These are phyloP conservation scores for Diatrype stigma DNA, from an alignment of 2,329 filamentous ascomycete genomes.

Conservation along the genomic window DNA sequence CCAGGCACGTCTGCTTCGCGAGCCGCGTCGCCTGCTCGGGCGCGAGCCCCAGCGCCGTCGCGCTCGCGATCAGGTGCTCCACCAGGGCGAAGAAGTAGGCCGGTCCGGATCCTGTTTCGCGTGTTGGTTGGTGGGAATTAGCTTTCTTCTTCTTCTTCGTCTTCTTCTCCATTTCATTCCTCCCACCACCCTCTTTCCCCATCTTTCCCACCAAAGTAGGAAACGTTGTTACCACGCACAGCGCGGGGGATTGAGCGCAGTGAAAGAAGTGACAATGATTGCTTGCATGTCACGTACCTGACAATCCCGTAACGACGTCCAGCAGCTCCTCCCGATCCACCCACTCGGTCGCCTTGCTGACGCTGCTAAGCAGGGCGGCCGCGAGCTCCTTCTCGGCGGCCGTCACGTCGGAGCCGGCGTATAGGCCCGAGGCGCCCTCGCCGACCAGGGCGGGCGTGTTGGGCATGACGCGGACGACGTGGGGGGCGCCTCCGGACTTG, in stretches of 20 bases:
- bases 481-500: slow-evolving; percentile 34
- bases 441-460: slow-evolving; percentile 48
- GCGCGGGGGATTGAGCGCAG: too few relatives aligned
- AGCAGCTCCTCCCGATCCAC: slow-evolving; percentile 45
- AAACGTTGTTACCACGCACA: too few relatives aligned
- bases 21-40: slow-evolving; percentile 45
- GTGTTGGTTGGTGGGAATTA: too few relatives aligned
- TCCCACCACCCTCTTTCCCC: too few relatives aligned
- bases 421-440: slow-evolving; percentile 46
- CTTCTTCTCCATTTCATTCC: too few relatives aligned
- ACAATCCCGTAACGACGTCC: slow-evolving; percentile 47
- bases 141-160: too few relatives aligned
- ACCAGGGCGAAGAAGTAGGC: slow-evolving; percentile 52
- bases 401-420: slow-evolving; percentile 38
- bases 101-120: slow-evolving; percentile 45
- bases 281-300: slow-evolving; percentile 30
- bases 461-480: slow-evolving; percentile 49
- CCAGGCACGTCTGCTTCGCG: slow-evolving; percentile 47
- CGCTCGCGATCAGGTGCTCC: slow-evolving; percentile 44
- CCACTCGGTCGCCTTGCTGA: slow-evolving; percentile 47
- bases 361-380: slow-evolving; percentile 37
- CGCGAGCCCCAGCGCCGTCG: slow-evolving; percentile 39
- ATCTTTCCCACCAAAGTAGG: too few relatives aligned
- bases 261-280: background rate
- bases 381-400: slow-evolving; percentile 38